Percentiles rank a stretch among this genome's conserved stretches.
Evolutionary conservation across 2,329 filamentous ascomycete species (phyloP).

Genomic region (Paracorniculantispora psalliotae): DNA sequence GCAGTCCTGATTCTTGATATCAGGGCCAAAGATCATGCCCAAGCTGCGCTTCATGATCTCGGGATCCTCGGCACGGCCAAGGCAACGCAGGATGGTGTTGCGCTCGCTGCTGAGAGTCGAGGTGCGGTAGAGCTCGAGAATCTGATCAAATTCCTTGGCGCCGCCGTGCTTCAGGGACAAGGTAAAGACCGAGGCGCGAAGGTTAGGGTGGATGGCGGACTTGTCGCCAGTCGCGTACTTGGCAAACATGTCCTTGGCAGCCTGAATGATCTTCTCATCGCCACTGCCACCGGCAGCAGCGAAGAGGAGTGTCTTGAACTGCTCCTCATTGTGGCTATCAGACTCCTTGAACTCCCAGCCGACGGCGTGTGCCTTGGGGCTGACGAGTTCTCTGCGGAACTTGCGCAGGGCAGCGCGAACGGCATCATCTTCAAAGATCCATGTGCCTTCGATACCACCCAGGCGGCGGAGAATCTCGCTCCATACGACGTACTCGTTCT

Average conservation of each 20-base stretch:
- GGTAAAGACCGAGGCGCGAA: slow-evolving; percentile 79
- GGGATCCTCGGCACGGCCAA: slow-evolving; percentile 74
- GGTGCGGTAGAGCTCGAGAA: slow-evolving; percentile 69
- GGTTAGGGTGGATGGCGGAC: slow-evolving; percentile 83
- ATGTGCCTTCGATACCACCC: slow-evolving; percentile 72
- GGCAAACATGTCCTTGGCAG: slow-evolving; percentile 84
- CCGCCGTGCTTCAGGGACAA: slow-evolving; percentile 82
- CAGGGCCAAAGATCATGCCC: slow-evolving; percentile 65
- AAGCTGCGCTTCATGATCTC: slow-evolving; percentile 79
- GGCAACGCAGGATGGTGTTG: slow-evolving; percentile 79
- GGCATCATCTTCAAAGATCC: slow-evolving; percentile 71
- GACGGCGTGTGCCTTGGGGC: slow-evolving; percentile 74
- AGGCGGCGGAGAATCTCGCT: slow-evolving; percentile 82
- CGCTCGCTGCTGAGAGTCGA: slow-evolving; percentile 72
- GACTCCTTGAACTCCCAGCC: slow-evolving; percentile 83
- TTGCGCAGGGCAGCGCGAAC: slow-evolving; percentile 71
- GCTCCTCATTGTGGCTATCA: slow-evolving; percentile 86
- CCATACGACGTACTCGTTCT: slow-evolving; percentile 91
- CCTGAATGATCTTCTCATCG: slow-evolving; percentile 71
- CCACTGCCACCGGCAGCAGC: slow-evolving; percentile 75
- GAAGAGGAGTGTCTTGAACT: slow-evolving; percentile 92
- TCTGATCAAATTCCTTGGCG: slow-evolving; percentile 60
- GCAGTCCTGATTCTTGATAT: slow-evolving; percentile 91
- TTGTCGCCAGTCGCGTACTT: slow-evolving; percentile 77
- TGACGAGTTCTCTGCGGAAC: slow-evolving; percentile 76